A percentile compares a stretch with the other conserved stretches of the same genome.
These are phyloP conservation scores for Aphanomyces invadans DNA, from an alignment of 352 stramenopile genomes.

Conservation along the genomic window DNA sequence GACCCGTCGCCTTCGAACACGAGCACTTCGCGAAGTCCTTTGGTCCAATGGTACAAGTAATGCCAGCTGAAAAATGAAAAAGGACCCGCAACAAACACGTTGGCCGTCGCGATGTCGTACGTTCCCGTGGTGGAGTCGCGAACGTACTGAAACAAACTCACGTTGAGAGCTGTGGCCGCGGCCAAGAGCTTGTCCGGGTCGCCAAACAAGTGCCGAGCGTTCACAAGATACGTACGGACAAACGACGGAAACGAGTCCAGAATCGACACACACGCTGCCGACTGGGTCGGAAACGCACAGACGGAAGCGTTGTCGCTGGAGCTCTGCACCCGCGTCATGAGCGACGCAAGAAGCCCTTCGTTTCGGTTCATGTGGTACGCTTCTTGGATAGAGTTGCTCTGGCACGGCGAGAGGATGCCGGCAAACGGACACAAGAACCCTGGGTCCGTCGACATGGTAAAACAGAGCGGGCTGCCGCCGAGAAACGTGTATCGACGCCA, in stretches of 20 bases:
- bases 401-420: neutral
- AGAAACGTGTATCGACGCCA: neutral
- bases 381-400: neutral
- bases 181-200: neutral
- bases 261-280: neutral
- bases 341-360: neutral
- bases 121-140: neutral
- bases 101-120: neutral
- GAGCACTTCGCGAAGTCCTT: neutral
- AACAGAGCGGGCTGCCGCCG: neutral
- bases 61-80: constrained; percentile 6
- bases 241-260: neutral
- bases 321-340: neutral
- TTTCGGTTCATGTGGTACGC: neutral
- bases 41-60: constrained; percentile 7
- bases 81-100: neutral
- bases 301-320: neutral
- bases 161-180: neutral
- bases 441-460: neutral
- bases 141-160: neutral
- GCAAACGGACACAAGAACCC: neutral
- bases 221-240: neutral
- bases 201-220: neutral
- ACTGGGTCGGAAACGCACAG: neutral
- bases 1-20: constrained; percentile 5